Conservation (phyloP, 2,329 filamentous ascomycete genomes). For the Diplodia mutila region DNA sequence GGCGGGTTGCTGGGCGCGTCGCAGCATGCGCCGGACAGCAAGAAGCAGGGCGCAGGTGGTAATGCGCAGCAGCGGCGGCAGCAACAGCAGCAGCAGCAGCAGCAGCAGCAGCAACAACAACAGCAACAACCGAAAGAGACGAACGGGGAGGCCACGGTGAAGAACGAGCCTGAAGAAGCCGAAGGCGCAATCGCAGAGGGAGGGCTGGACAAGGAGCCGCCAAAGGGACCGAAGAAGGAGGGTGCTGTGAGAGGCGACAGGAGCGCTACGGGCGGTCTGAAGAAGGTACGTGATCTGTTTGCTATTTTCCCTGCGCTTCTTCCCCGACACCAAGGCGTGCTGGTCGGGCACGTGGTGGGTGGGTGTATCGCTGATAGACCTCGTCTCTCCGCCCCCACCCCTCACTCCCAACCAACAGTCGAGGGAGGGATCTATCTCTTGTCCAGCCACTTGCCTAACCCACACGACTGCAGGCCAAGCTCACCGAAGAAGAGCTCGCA, state of each 20-base stretch:
- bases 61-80: neutral
- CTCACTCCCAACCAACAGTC: conserved; percentile 11
- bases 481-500: conserved; percentile 67
- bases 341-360: neutral
- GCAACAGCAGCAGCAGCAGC: conserved; percentile 14
- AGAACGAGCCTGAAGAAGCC: conserved; percentile 31
- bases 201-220: conserved; percentile 28
- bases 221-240: conserved; percentile 28
- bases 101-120: conserved; percentile 20
- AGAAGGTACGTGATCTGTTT: conserved; percentile 43
- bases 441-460: neutral
- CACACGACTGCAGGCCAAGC: conserved; percentile 55
- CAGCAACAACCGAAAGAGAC: conserved; percentile 26
- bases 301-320: neutral
- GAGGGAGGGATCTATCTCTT: conserved; percentile 6
- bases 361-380: neutral
- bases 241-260: conserved; percentile 58
- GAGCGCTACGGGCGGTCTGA: conserved; percentile 57
- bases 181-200: conserved; percentile 31
- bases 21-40: conserved; percentile 10
- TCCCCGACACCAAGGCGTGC: neutral
- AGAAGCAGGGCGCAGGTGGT: neutral
- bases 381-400: neutral
- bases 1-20: conserved; percentile 23
- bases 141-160: conserved; percentile 26